phyloP scores from a whole-genome alignment of 148 eudicot species.

The Mesembryanthemum crystallinum region DNA sequence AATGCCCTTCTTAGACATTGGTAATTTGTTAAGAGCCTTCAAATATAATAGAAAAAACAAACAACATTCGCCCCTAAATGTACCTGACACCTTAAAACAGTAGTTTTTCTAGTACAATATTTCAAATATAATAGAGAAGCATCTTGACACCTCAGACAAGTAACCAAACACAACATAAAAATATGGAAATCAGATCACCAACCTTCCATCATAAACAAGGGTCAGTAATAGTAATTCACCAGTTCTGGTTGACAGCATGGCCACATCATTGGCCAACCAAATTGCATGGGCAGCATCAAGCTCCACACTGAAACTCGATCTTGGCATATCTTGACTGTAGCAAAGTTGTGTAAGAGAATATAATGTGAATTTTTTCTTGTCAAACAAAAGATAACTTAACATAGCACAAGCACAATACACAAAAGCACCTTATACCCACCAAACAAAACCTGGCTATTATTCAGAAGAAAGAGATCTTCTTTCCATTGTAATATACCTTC shows the following conservation, averaged over 20 bases:
- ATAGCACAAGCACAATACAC: not conserved
- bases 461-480: too few relatives aligned
- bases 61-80: not conserved
- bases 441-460: too few relatives aligned
- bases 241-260: constrained; percentile 82
- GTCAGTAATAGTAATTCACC: constrained; percentile 90
- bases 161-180: constrained; percentile 6
- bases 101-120: not conserved
- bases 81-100: not conserved
- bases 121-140: not conserved
- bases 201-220: constrained; percentile 97
- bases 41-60: not conserved
- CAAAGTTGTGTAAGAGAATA: not conserved
- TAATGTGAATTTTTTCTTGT: not conserved
- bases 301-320: constrained; percentile 78
- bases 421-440: not conserved
- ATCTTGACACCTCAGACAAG: not conserved
- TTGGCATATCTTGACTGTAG: constrained; percentile 79
- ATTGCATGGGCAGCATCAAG: constrained; percentile 96
- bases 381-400: not conserved
- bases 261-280: constrained; percentile 93
- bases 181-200: constrained; percentile 17
- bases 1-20: not conserved
- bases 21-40: not conserved
- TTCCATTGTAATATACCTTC: too few relatives aligned